These are phyloP conservation scores for Lasiodiplodia gonubiensis DNA, from an alignment of 2,329 filamentous ascomycete species.

Conservation along the genomic window DNA sequence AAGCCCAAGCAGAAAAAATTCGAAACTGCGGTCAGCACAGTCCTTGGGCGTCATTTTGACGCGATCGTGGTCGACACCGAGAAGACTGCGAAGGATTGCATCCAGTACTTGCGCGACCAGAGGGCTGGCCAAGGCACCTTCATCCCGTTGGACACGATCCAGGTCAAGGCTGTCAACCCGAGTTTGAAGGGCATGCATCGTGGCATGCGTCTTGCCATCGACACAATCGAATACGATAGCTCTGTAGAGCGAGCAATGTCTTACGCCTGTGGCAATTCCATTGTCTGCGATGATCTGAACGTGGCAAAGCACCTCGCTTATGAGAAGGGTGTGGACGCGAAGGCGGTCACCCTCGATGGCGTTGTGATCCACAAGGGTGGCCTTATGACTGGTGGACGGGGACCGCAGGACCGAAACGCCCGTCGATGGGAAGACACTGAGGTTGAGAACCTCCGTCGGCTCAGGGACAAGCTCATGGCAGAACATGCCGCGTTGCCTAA, in stretches of 20 bases:
- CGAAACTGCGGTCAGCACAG: constrained; percentile 88
- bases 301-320: constrained; percentile 92
- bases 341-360: constrained; percentile 94
- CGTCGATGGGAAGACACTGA: constrained; percentile 89
- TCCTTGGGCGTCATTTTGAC: constrained; percentile 91
- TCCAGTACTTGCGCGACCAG: constrained; percentile 91
- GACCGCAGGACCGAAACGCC: constrained; percentile 73
- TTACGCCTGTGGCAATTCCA: constrained; percentile 91
- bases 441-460: constrained; percentile 79
- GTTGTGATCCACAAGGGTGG: constrained; percentile 96
- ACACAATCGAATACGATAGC: constrained; percentile 92
- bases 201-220: constrained; percentile 85
- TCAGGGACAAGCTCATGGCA: constrained; percentile 75
- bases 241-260: constrained; percentile 89
- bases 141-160: constrained; percentile 95
- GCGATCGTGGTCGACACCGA: constrained; percentile 94
- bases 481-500: constrained; percentile 83
- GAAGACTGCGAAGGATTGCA: constrained; percentile 91
- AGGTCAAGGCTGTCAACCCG: constrained; percentile 88
- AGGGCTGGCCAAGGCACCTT: constrained; percentile 88
- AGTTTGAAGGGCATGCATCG: constrained; percentile 88
- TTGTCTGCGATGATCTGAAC: constrained; percentile 87
- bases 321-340: constrained; percentile 81
- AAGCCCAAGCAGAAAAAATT: constrained; percentile 98
- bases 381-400: constrained; percentile 93